phyloP scores from a whole-genome alignment of 2,329 filamentous ascomycete genomes.

The Tolypocladium guangdongense region DNA sequence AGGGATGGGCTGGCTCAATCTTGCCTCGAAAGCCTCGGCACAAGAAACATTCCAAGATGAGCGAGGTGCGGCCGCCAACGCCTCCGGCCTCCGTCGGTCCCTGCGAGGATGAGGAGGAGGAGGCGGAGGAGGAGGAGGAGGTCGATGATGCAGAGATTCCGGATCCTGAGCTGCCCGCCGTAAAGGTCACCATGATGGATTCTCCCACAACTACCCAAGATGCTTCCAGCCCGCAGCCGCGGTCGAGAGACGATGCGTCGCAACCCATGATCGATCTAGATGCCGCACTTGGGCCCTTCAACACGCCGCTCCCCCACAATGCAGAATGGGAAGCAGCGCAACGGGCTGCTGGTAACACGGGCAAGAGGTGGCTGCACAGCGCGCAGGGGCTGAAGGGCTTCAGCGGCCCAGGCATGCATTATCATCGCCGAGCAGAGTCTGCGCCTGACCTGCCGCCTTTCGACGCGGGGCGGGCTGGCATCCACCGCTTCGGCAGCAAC shows the following conservation, averaged over 20 bases:
- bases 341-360: conserved; percentile 38
- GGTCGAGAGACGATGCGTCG: conserved; percentile 48
- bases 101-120: conserved; percentile 16
- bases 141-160: conserved; percentile 12
- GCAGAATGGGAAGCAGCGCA: conserved; percentile 59
- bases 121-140: conserved; percentile 17
- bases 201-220: conserved; percentile 18
- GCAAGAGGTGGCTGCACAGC: conserved; percentile 63
- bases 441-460: conserved; percentile 71
- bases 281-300: conserved; percentile 84
- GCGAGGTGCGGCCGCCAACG: conserved; percentile 31
- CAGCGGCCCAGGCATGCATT: conserved; percentile 58
- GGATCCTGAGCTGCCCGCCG: conserved; percentile 18
- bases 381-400: conserved; percentile 62
- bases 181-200: conserved; percentile 30
- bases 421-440: conserved; percentile 69
- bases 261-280: conserved; percentile 88
- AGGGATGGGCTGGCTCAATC: conserved; percentile 59
- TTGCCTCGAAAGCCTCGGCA: conserved; percentile 50
- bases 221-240: conserved; percentile 15
- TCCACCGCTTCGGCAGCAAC: conserved; percentile 53
- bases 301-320: conserved; percentile 58
- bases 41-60: conserved; percentile 29
- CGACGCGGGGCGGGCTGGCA: conserved; percentile 46
- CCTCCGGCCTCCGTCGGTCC: conserved; percentile 27